Evolutionary conservation across 371 early-diverging fungal species (phyloP).

Genomic region (Rhizopus sp.): DNA sequence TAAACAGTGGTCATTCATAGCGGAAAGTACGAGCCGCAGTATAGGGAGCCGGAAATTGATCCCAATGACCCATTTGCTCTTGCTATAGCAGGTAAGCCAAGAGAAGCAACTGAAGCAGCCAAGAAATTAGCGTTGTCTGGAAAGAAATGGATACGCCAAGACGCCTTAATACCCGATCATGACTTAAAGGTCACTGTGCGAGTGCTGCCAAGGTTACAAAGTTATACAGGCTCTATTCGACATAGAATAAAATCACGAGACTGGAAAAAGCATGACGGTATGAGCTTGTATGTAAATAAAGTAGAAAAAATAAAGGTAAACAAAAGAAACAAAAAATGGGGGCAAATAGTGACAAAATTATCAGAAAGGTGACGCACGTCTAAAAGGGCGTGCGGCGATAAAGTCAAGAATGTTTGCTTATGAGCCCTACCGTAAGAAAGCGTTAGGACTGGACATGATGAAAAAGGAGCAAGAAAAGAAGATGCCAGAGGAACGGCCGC

Average conservation of each 20-base stretch:
- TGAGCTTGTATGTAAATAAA: constrained; percentile 70
- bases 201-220: constrained; percentile 69
- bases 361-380: constrained; percentile 31
- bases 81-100: constrained; percentile 30
- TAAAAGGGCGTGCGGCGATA: constrained; percentile 21
- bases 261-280: constrained; percentile 81
- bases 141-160: constrained; percentile 17
- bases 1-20: constrained; percentile 44
- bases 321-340: background rate
- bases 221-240: constrained; percentile 68
- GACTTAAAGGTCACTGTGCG: constrained; percentile 76
- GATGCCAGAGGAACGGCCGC: background rate
- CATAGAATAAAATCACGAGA: constrained; percentile 66
- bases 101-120: constrained; percentile 23
- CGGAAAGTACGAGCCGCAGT: constrained; percentile 37
- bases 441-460: constrained; percentile 16
- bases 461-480: background rate
- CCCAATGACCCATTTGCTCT: constrained; percentile 31
- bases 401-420: constrained; percentile 30
- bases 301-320: constrained; percentile 48
- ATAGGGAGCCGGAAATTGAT: constrained; percentile 33
- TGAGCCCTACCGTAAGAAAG: constrained; percentile 26
- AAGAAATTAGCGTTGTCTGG: constrained; percentile 23
- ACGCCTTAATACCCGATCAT: constrained; percentile 32
- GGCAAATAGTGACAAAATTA: background rate